Conservation (phyloP, 768 basidiomycete species). For the Tulasnella sp. region DNA sequence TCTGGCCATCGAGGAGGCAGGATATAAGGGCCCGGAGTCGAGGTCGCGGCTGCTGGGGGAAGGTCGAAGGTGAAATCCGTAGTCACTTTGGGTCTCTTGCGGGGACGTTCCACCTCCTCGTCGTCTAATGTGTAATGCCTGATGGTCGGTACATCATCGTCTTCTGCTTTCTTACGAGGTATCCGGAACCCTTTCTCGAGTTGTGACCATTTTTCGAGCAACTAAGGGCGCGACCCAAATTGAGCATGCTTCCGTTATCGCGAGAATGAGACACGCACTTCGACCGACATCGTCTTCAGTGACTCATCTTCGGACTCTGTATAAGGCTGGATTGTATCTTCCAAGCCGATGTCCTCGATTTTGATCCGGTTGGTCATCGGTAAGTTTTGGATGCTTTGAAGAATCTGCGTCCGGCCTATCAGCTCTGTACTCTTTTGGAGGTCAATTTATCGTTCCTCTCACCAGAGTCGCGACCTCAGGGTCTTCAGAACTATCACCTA, state of each 20-base stretch:
- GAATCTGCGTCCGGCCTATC: slow-evolving; percentile 22
- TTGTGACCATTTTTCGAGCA: slow-evolving; percentile 69
- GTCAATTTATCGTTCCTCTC: slow-evolving; percentile 23
- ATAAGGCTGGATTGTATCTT: slow-evolving; percentile 47
- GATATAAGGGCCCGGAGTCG: background rate
- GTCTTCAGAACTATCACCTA: slow-evolving; percentile 66
- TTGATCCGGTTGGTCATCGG: slow-evolving; percentile 80
- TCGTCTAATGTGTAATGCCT: slow-evolving; percentile 20
- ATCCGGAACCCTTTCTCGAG: slow-evolving; percentile 76
- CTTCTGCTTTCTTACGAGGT: slow-evolving; percentile 48
- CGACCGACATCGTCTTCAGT: slow-evolving; percentile 47
- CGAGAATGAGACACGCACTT: slow-evolving; percentile 33
- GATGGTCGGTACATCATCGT: slow-evolving; percentile 24
- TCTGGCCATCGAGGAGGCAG: slow-evolving; percentile 1
- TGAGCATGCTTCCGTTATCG: background rate
- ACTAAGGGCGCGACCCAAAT: slow-evolving; percentile 33
- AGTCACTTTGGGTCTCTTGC: slow-evolving; percentile 16
- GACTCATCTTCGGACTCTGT: slow-evolving; percentile 43
- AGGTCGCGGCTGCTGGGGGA: background rate
- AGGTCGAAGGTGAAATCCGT: slow-evolving; percentile 20
- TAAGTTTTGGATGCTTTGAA: slow-evolving; percentile 42
- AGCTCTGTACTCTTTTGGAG: too few species aligned
- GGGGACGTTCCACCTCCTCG: slow-evolving; percentile 16
- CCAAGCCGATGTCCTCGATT: slow-evolving; percentile 72
- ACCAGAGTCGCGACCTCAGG: slow-evolving; percentile 60